Percentiles rank a stretch among this genome's conserved stretches.
phyloP scores from a whole-genome alignment of 75 land plant genomes.

The Isoetes taiwanensis region DNA sequence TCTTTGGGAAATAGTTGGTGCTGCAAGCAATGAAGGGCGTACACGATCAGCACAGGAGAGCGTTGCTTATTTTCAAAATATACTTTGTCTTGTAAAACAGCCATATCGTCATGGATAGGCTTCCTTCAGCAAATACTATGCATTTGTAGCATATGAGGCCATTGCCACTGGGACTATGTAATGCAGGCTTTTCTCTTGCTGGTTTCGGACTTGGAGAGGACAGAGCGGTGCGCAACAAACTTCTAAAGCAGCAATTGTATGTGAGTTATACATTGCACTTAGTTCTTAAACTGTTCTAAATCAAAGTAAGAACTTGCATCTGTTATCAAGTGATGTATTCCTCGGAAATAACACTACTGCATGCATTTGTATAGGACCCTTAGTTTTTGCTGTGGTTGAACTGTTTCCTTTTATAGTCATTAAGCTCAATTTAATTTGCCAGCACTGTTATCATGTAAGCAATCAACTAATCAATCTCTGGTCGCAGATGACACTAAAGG shows the following conservation, averaged over 20 bases:
- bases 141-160: not conserved
- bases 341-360: too few relatives aligned
- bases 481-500: too few relatives aligned
- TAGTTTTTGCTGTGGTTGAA: too few relatives aligned
- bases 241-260: conserved; percentile 52
- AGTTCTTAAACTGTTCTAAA: too few relatives aligned
- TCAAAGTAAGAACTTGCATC: too few relatives aligned
- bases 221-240: conserved; percentile 51
- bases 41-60: conserved; percentile 56
- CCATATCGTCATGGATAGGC: not conserved
- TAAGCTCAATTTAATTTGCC: too few relatives aligned
- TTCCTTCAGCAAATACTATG: not conserved
- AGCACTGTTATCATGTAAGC: too few relatives aligned
- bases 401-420: too few relatives aligned
- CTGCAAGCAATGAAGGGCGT: conserved; percentile 43
- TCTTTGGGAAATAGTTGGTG: conserved; percentile 78
- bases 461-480: too few relatives aligned
- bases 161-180: not conserved
- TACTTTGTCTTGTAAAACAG: not conserved
- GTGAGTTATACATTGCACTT: not conserved
- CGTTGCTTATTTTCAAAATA: conserved; percentile 30
- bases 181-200: conserved; percentile 75
- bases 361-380: too few relatives aligned
- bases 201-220: conserved; percentile 91
- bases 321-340: too few relatives aligned